Base-by-base conservation (phyloP, 768 basidiomycete species). In the Neoboletus magnificus region DNA sequence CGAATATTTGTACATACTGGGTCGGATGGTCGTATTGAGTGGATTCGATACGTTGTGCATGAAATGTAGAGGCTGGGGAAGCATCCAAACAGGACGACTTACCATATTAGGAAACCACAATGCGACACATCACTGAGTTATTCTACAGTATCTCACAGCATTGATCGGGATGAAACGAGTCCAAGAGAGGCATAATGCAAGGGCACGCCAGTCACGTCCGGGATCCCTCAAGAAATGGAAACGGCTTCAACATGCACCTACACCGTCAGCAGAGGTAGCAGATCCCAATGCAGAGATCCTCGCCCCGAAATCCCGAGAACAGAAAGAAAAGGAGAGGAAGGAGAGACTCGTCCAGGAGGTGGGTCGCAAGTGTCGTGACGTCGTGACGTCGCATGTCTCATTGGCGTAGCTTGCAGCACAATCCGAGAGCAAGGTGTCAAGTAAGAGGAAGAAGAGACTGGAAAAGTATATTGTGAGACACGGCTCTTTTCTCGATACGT, bases 391-490 rank as follows among this genome's bases (percentile, higher is more conserved):
- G 41, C 6, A 33, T 36, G 20, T 49, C 22, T 41, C 30, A 60
- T 51, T 47, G 52, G 54, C 11, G 41, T 57, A 71, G 70, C 65
- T 71, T 54, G 55, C 62, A 45, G 70, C 69, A 29, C 80, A 85
- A 68, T 79, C 83, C 10, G 81, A 87, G 43, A 82, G 81, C 4
- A 89, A 87, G 66, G 85, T 91, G 78, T 88, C 82, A 42, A 82
- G 75, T 54, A 94, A 94, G 76, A 95, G 92, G 75, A 87, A 84
- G 75, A 94, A 89, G 69, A 77, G 91, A 50, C 74, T 98, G 5
- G 95, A 98, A 59, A 91, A 91, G 59, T 98, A 93, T 65, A 94
- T 98, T 63, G 93, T 92, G 53, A 64, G 87, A 73, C 16, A 22
- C 40, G 5, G 2, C 20, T 33, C 12, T 15, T 32, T 54, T 40